Evolutionary conservation across 1,139 yeast genomes (phyloP), one percentile per base, ranked within the genome.

Genomic region (Lodderomyces elongisporus): DNA sequence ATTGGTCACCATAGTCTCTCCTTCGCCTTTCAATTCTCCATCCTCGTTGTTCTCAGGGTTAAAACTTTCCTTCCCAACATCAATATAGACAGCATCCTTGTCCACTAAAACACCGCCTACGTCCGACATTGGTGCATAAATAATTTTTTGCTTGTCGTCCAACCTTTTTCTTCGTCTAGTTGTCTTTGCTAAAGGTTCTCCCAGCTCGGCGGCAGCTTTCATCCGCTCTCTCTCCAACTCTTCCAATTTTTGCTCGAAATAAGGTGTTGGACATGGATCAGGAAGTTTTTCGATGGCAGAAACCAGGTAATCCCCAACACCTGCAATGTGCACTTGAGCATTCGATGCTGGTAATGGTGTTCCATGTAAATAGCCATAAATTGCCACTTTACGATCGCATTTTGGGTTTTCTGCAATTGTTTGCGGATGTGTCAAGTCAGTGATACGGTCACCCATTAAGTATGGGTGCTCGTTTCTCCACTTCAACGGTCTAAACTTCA

Each of bases 401-500:
- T 89, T 89, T 23, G 84, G 79, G 48, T 91, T 80, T 38, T 79
- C 72, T 40, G 83, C 88, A 28, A 91, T 77, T 31, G 69, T 58
- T 37, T 85, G 78, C 2, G 98, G 98, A 58, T 89, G 96, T 3
- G 99, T 93, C 44, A 93, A 68, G 57, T 93, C 99, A n/a, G 94
- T 85, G 28, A 91, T 70, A 55, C 98, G 74, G 55, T 93, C 99
- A 14, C 91, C 91, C 39, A 93, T 64, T 46, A 93, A 58, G 53
- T 93, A 93, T 4, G 97, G 95, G 65, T 93, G 99, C 61, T 91
- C 97, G 54, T 91, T 91, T 63, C 98, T 79, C 99, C 99, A 93
- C 58, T 89, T 91, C 49, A 93, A 69, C 12, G 99, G 99, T 56
- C 98, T 74, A 59, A 93, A 93, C 57, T 93, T 93, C 97, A 93